Base-by-base conservation (phyloP, 75 land plant species). In the Pinus tabuliformis region DNA sequence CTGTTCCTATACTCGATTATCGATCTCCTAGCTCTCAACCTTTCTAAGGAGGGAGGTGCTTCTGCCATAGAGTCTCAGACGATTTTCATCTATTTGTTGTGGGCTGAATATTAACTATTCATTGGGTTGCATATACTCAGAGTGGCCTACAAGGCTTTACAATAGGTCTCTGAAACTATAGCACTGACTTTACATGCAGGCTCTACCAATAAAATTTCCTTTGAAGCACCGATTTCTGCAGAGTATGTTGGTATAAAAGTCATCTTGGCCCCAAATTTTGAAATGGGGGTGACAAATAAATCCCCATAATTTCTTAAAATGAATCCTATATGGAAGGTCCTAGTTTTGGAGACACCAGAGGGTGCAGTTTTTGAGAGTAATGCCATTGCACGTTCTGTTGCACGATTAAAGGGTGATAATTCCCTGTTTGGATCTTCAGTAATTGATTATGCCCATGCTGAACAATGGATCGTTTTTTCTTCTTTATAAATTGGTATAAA, bases 381-480 rank as follows among this genome's bases (percentile, higher is more conserved):
- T 86, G 96, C 96, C 7, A 93, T 96, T 64, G 94, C 99, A 1
- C 91, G n/a, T n/a, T n/a, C n/a, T n/a, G 99, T 57, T 83, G 77
- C 90, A 24, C 86, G 86, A 2, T 74, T 89, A 75, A 93, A 91
- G 81, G 85, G 80, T 62, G 87, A 85, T 73, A 77, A 63, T 17
- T 56, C 79, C 28, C 92, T 96, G 2, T 78, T 77, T 73, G 99
- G 99, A 11, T 80, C 91, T 59, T 86, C 99, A 11, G 36, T 79
- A 64, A 85, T 86, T 83, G 94, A 96, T 70, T 80, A 76, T 83
- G 99, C 75, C 11, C 89, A 73, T 56, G 59, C 93, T 62, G 97
- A 96, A 76, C 99, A 96, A 62, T 96, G 99, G 96, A 93, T 90
- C 77, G 99, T 93, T 78, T 89, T 96, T 78, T 80, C 97, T 18